Conservation (phyloP, 352 stramenopile species). For the Blastocystis sp. region DNA sequence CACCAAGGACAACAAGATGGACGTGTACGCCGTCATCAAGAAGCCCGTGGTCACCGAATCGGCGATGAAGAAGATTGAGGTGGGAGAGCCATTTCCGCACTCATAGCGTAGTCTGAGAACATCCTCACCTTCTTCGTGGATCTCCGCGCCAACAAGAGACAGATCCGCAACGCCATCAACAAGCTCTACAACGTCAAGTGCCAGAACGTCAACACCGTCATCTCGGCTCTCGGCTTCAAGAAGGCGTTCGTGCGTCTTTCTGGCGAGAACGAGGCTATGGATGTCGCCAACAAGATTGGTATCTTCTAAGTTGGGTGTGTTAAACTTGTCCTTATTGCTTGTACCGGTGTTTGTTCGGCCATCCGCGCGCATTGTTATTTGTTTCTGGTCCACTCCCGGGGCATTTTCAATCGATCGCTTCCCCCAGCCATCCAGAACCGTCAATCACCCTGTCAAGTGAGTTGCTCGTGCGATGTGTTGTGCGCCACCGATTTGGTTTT, state of each 20-base stretch:
- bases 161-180: constrained; percentile 99
- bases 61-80: constrained; percentile 99
- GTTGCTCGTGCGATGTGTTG: no score
- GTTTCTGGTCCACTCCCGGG: background rate
- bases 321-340: constrained; percentile 68
- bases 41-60: constrained; percentile 92
- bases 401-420: no score
- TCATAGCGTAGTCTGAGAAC: constrained; percentile 87
- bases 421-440: no score
- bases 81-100: background rate
- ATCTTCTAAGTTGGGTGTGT: constrained; percentile 64
- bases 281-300: constrained; percentile 97
- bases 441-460: no score
- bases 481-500: no score
- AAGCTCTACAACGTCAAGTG: constrained; percentile 98
- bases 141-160: constrained; percentile 97
- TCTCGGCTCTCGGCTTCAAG: constrained; percentile 96
- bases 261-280: constrained; percentile 97
- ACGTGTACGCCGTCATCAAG: constrained; percentile 99
- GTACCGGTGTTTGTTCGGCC: background rate
- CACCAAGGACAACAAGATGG: constrained; percentile 83
- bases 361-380: background rate
- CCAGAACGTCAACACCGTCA: constrained; percentile 99
- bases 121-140: constrained; percentile 99
- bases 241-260: constrained; percentile 98